Evolutionary conservation across 2,329 filamentous ascomycete genomes (phyloP), one percentile per base, ranked within the genome.

Genomic region (Lanzia echinophila): DNA sequence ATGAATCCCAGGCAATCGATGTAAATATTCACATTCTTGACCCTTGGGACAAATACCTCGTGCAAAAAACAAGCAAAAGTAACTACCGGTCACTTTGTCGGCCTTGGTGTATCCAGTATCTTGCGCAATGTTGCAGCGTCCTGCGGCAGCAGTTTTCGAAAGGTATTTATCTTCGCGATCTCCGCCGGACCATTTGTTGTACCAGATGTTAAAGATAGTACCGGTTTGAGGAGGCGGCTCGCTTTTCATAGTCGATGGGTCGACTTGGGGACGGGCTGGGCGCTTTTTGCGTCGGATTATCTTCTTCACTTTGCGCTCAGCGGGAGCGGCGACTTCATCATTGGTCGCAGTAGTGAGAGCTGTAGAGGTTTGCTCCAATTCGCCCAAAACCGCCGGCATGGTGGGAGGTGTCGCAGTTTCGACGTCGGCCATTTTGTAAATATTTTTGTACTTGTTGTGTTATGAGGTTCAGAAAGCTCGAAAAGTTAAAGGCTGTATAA

Each of bases 171-270:
- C 90, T 68, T 97, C 92, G 57, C 90, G 83, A 71, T 99, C 94
- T 66, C 94, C 94, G 61, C 94, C 94, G 1, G 86, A 87, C 91
- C 92, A 97, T 72, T 96, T 97, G 75, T 96, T 96, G 74, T 96
- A 96, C 92, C 91, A 96, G 66, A 95, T 95, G 72, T 99, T 99
- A 79, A 94, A 99, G 55, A 91, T 90, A 0, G 89, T 95, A 50
- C 94, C 94, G 0, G 92, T 97, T 66, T 97, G 91, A 1, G 89
- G 88, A 15, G 91, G 90, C 3, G 88, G 87, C 64, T 96, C 90
- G 33, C 86, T 86, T 63, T 87, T 88, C 72, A 95, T 81, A 42
- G 85, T 85, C 39, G 86, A 83, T 1, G 90, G 83, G 67, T 99
- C 94, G 65, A 96, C 86, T 73, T 99, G 94, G 0, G 88, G 87